Conservation (phyloP, 176 grass and related monocot species). For the Zea mays region DNA sequence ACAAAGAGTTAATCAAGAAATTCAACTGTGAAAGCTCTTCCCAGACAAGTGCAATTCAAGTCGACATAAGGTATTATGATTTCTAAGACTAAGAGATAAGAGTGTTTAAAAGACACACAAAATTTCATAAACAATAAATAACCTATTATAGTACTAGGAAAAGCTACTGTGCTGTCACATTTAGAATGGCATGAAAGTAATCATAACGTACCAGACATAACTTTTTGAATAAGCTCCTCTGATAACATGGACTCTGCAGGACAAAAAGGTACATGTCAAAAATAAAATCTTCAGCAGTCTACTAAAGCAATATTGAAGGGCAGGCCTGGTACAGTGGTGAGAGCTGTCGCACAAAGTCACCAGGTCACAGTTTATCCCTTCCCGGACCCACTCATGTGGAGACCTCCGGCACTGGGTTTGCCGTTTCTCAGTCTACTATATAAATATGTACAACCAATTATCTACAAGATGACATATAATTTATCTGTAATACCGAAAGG, state of each 20-base stretch:
- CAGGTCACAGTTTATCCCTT: no score
- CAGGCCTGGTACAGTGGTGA: no score
- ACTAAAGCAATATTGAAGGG: background rate
- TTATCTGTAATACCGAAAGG: background rate
- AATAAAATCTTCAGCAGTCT: background rate
- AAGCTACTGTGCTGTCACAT: background rate
- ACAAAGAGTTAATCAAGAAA: background rate
- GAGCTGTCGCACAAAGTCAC: no score
- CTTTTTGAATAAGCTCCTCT: slow-evolving; percentile 83
- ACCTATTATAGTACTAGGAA: background rate
- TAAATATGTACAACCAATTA: background rate
- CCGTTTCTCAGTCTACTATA: no score
- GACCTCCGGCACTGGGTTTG: no score
- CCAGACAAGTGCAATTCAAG: background rate
- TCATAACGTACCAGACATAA: slow-evolving; percentile 61
- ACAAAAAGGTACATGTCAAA: slow-evolving; percentile 29
- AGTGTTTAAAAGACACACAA: slow-evolving; percentile 3
- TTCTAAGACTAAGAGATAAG: background rate
- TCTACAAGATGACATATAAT: background rate
- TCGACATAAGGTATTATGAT: background rate
- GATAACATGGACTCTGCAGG: slow-evolving; percentile 58
- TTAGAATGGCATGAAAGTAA: slow-evolving; percentile 11
- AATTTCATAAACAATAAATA: background rate
- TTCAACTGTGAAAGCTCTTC: background rate
- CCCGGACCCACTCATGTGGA: no score